Evolutionary conservation across 768 basidiomycete species (phyloP), one percentile per base, ranked within the genome.

Genomic region (Boletales sp.): DNA sequence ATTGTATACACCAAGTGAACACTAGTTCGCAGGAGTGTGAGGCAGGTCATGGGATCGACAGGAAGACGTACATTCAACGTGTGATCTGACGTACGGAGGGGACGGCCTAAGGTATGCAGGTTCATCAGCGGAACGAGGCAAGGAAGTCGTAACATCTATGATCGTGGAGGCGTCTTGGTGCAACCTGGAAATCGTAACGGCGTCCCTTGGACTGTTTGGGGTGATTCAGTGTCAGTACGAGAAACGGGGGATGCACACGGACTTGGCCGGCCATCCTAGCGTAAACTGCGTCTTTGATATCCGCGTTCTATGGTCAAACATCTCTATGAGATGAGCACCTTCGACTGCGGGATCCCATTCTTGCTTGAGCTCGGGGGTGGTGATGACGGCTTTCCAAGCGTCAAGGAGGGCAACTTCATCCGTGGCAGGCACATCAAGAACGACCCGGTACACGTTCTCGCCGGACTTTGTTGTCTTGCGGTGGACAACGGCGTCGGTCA

Each of bases 201-300:
- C 84, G 61, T 99, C 95, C 57, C 95, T 77, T 4, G 95, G 95
- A 63, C 91, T 95, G 52, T 24, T 42, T 9, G 11, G 46, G 41
- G n/a, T 13, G 19, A 48, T 55, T 57, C 21, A 31, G 49, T 30
- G 21, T 50, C 14, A 34, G 6, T 7, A 27, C 24, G 24, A 27
- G 17, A 53, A 18, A 53, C 6, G 38, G 31, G 19, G 36, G 5
- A 43, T 46, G 35, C 15, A 89, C 60, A 78, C 91, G 61, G 63
- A 95, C 94, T 87, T 94, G 49, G 93, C 94, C 49, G 95, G 95
- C 95, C 95, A 99, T 1, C 95, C 95, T 10, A 99, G 70, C 8
- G 85, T 84, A 65, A 91, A 97, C 55, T 92, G 90, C 0, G 93
- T 97, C 72, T 90, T 92, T 18, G 80, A 79, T 61, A 99, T 87